phyloP scores from a whole-genome alignment of 768 basidiomycete genomes.

The Termitomyces bulborhizus region DNA sequence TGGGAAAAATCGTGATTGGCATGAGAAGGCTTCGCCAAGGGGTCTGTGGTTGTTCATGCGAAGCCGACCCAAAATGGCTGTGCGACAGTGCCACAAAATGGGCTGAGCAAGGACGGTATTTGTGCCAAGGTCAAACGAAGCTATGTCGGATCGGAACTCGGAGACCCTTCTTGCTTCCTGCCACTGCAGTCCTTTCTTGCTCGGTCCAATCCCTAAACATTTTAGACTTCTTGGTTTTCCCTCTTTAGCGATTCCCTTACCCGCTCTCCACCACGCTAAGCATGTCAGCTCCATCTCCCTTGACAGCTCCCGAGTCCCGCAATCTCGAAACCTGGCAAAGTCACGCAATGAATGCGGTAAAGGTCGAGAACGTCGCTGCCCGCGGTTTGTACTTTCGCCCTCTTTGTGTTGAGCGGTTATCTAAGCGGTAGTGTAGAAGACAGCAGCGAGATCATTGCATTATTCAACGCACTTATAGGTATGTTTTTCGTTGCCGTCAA shows the following conservation, averaged over 20 bases:
- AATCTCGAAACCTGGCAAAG: slow-evolving; percentile 24
- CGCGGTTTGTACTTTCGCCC: slow-evolving; percentile 22
- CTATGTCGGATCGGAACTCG: slow-evolving; percentile 12
- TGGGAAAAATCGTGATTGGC: background rate
- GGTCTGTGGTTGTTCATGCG: background rate
- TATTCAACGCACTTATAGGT: slow-evolving; percentile 59
- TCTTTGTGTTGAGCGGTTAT: background rate
- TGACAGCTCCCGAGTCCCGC: slow-evolving; percentile 12
- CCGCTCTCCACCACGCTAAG: background rate
- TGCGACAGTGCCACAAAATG: background rate
- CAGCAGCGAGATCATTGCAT: slow-evolving; percentile 42
- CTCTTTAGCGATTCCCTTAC: slow-evolving; percentile 15
- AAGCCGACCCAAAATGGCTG: background rate
- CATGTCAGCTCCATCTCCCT: slow-evolving; percentile 12
- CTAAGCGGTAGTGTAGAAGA: slow-evolving; percentile 17
- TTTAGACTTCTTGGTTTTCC: slow-evolving; percentile 10
- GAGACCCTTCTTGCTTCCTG: slow-evolving; percentile 11
- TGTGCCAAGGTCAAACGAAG: background rate
- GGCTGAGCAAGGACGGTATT: background rate
- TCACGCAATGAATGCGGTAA: slow-evolving; percentile 37
- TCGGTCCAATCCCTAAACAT: slow-evolving; percentile 9
- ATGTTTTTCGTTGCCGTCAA: slow-evolving; percentile 4
- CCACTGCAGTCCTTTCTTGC: slow-evolving; percentile 15
- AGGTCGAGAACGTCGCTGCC: slow-evolving; percentile 41
- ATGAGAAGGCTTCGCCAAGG: background rate